phyloP scores from a whole-genome alignment of 176 grass and related monocot species.

The Chrysopogon serrulatus region DNA sequence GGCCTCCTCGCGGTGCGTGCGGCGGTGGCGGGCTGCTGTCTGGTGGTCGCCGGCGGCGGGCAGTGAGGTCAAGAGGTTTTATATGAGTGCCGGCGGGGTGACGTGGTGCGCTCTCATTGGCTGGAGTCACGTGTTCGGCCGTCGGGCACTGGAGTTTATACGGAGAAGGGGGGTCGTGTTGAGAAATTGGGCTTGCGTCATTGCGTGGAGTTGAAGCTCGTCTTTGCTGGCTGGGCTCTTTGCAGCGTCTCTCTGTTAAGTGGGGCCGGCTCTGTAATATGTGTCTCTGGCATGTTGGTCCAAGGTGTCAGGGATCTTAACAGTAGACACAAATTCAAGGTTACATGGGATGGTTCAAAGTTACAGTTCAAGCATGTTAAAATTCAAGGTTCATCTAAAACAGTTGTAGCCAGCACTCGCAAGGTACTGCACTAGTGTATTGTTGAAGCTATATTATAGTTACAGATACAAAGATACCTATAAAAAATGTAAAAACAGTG shows the following conservation, averaged over 20 bases:
- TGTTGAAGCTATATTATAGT: no score
- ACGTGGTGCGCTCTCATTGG: slow-evolving; percentile 40
- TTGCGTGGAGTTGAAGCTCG: not conserved
- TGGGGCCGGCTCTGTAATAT: not conserved
- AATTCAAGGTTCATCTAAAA: no score
- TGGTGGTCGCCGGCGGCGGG: slow-evolving; percentile 25
- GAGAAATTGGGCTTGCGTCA: not conserved
- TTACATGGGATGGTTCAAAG: no score
- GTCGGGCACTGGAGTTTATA: no score
- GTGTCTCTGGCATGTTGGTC: not conserved
- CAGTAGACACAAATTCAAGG: no score
- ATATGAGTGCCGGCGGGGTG: not conserved
- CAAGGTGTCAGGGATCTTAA: no score
- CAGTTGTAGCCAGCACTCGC: no score
- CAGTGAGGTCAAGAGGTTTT: not conserved
- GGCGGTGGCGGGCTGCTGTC: not conserved
- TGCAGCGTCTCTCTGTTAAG: not conserved
- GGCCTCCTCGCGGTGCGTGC: not conserved
- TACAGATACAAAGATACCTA: no score
- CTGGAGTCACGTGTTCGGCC: slow-evolving; percentile 36
- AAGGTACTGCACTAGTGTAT: no score
- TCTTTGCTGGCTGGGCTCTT: not conserved
- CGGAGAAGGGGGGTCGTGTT: no score
- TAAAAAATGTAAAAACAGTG: no score
- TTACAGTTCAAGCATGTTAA: no score